Evolutionary conservation across 139 green algal species (phyloP).

Genomic region (Coccomyxa sp.): DNA sequence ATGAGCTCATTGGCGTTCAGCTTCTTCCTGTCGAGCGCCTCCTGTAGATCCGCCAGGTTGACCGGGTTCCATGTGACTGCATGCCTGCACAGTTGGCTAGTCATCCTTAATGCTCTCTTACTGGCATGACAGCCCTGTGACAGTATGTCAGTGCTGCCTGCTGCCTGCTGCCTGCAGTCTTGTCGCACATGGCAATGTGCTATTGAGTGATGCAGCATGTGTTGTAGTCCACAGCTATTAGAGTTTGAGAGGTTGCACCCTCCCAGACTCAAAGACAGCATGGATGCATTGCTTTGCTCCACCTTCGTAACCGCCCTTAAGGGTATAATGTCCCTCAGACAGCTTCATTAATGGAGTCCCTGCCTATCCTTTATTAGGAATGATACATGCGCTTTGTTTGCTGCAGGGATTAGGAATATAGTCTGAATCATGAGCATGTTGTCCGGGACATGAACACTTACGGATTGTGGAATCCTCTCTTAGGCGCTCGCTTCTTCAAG

Average conservation of each 20-base stretch:
- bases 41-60: slow-evolving; percentile 58
- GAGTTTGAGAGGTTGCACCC: neutral
- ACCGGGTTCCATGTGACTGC: slow-evolving; percentile 53
- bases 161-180: neutral
- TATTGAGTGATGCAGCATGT: neutral
- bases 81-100: slow-evolving; percentile 25
- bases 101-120: neutral
- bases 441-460: slow-evolving; percentile 14
- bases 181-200: neutral
- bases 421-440: neutral
- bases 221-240: neutral
- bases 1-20: slow-evolving; percentile 66
- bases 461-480: slow-evolving; percentile 69
- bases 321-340: too few relatives aligned
- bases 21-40: slow-evolving; percentile 56
- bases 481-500: slow-evolving; percentile 53
- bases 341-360: too few relatives aligned
- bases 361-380: neutral
- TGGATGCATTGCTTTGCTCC: too few relatives aligned
- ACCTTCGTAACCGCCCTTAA: too few relatives aligned
- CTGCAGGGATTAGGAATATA: neutral
- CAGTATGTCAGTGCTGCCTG: too few relatives aligned
- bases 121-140: too few relatives aligned
- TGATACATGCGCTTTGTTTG: neutral
- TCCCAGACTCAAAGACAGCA: neutral